Base-by-base conservation (phyloP, 169 alveolate genomes). In the Plasmodium malariae region DNA sequence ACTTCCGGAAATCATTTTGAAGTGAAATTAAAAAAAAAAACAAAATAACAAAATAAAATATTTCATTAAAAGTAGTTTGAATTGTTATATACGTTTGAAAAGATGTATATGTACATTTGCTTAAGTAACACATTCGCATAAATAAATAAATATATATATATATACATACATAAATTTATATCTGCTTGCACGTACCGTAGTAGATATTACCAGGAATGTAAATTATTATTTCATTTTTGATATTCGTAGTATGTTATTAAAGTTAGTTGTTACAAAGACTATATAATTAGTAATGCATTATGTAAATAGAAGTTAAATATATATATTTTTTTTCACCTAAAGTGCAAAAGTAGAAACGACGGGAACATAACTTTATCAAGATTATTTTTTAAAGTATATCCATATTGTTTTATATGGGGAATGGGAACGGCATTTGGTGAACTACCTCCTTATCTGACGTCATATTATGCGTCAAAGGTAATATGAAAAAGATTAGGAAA, bases 371-470 rank as follows among this genome's bases (percentile, higher is more conserved):
- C 88, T 36, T 40, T 93, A 48, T 62, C 89, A 49, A 43, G 70
- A 36, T 73, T 93, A 71, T 93, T 93, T 76, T 51, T 89, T 34
- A 89, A 88, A 48, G 32, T 88, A 71, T 72, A 88, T 30, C 93
- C 93, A 6, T 89, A 95, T 87, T 95, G 97, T 30, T 89, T 97
- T 54, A 87, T 97, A 54, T 97, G 98, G 98, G 99, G 99, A n/a
- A 71, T 96, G 9, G 99, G 99, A 30, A 97, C 99, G 2, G 99
- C 98, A 12, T 73, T 97, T 12, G 99, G 99, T 2, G 99, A 97
- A 91, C 92, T 97, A 34, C 99, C 99, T 28, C 99, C 99, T n/a
- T 97, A 97, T 78, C 97, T 97, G 51, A 97, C 98, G 17, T 97
- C 99, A 0, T 95, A 94, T 83, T 98, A 98, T 19, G 98, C 98